Conservation (phyloP, 2,329 filamentous ascomycete species). For the Fusarium protoensiforme region DNA sequence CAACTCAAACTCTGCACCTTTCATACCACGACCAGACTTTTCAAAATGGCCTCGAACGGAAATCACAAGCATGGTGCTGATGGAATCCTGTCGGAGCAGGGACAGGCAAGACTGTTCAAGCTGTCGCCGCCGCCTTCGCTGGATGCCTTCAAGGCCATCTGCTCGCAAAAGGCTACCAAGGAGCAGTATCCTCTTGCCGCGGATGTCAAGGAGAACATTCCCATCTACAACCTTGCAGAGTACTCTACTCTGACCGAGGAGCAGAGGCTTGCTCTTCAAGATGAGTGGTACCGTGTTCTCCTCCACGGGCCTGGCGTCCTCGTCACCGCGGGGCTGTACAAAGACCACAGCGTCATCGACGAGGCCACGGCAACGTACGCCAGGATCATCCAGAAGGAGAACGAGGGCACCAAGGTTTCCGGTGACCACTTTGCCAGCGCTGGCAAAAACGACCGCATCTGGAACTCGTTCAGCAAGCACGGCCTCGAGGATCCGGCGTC, state of each 20-base stretch:
- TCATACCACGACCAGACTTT: neutral
- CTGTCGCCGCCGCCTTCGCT: slow-evolving; percentile 50
- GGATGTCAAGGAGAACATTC: slow-evolving; percentile 61
- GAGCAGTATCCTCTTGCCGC: slow-evolving; percentile 60
- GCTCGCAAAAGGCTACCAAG: slow-evolving; percentile 50
- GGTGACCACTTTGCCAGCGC: slow-evolving; percentile 71
- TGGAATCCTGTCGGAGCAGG: slow-evolving; percentile 10
- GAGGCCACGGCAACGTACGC: slow-evolving; percentile 60
- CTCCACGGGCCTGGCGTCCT: slow-evolving; percentile 68
- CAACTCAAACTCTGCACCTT: neutral
- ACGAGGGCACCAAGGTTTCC: slow-evolving; percentile 46
- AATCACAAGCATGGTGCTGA: neutral
- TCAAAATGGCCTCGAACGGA: slow-evolving; percentile 16
- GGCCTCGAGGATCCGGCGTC: slow-evolving; percentile 60
- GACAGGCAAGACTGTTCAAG: slow-evolving; percentile 37
- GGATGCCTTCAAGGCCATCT: slow-evolving; percentile 56
- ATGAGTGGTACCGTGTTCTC: slow-evolving; percentile 70
- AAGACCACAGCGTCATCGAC: slow-evolving; percentile 53
- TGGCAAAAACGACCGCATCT: slow-evolving; percentile 69
- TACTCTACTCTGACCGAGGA: slow-evolving; percentile 43
- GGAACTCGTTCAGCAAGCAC: slow-evolving; percentile 75
- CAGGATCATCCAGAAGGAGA: slow-evolving; percentile 60
- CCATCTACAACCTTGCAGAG: slow-evolving; percentile 62
- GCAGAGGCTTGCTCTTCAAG: slow-evolving; percentile 57
- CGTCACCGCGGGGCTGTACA: slow-evolving; percentile 65